phyloP scores from a whole-genome alignment of 73 alveolate genomes.

The Blepharisma stoltei region DNA sequence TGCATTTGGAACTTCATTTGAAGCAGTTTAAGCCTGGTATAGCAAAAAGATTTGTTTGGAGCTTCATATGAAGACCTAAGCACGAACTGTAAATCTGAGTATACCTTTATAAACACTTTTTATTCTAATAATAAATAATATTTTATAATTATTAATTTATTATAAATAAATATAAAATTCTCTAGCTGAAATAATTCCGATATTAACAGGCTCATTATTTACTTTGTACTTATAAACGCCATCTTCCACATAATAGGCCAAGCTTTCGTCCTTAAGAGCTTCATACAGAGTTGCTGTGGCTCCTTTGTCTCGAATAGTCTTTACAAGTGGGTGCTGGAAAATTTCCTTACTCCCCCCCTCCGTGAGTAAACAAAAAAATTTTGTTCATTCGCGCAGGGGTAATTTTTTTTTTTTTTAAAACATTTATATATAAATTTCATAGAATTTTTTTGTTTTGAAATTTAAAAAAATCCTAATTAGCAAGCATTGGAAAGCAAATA shows the following conservation, averaged over 20 bases:
- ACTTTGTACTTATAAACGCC: not conserved
- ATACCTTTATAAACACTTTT: too few species aligned
- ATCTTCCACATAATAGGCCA: not conserved
- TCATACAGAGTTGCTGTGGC: not conserved
- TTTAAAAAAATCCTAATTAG: too few species aligned
- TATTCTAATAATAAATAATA: too few species aligned
- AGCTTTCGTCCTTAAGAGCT: not conserved
- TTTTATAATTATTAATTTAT: too few species aligned
- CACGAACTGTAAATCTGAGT: constrained; percentile 2
- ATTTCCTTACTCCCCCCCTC: too few species aligned
- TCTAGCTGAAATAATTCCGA: not conserved
- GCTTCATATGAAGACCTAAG: not conserved
- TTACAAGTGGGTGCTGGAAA: constrained; percentile 8
- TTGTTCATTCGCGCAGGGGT: too few species aligned
- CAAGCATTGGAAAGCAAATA: too few species aligned
- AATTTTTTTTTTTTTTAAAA: too few species aligned
- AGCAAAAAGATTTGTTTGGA: constrained; percentile 9
- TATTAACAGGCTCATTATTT: not conserved
- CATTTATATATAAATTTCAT: too few species aligned
- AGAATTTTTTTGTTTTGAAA: too few species aligned
- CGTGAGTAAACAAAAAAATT: too few species aligned
- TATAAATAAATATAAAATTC: too few species aligned
- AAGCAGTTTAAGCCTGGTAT: constrained; percentile 9
- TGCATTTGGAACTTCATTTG: constrained; percentile 14
- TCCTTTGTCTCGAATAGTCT: not conserved